Conservation (phyloP, 2,329 filamentous ascomycete genomes). For the Fusarium marasasianum region DNA sequence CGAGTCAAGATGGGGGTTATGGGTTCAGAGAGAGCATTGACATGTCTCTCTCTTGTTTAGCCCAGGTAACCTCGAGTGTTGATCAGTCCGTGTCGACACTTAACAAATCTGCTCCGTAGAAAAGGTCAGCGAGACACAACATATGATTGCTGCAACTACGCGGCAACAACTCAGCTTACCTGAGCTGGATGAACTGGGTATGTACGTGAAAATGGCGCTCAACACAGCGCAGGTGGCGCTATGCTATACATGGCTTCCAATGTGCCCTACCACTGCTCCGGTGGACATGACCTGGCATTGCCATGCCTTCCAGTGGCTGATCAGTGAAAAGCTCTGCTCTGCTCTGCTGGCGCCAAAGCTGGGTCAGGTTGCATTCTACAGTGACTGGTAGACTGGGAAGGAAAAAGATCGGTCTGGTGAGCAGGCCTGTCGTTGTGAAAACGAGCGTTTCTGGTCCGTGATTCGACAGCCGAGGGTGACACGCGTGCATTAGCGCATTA, state of each 20-base stretch:
- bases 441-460: constrained; percentile 36
- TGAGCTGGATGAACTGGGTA: not conserved
- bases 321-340: constrained; percentile 27
- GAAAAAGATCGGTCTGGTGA: constrained; percentile 40
- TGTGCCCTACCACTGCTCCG: constrained; percentile 11
- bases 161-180: constrained; percentile 4
- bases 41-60: not conserved
- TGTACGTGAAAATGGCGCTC: not conserved
- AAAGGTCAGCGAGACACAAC: constrained; percentile 8
- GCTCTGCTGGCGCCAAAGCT: constrained; percentile 16
- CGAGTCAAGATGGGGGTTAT: constrained; percentile 10
- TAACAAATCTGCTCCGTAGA: not conserved
- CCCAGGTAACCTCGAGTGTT: not conserved
- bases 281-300: constrained; percentile 5
- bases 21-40: constrained; percentile 14
- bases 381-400: constrained; percentile 5
- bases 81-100: not conserved
- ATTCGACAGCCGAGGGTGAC: constrained; percentile 55
- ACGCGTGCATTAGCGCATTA: constrained; percentile 56
- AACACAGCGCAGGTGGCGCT: not conserved
- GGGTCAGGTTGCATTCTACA: constrained; percentile 11
- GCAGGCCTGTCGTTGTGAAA: constrained; percentile 36
- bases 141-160: constrained; percentile 18
- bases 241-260: constrained; percentile 10
- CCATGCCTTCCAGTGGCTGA: constrained; percentile 22